Evolutionary conservation across 1,284 basidiomycete genomes (phyloP).

Genomic region (Moesziomyces sp.): DNA sequence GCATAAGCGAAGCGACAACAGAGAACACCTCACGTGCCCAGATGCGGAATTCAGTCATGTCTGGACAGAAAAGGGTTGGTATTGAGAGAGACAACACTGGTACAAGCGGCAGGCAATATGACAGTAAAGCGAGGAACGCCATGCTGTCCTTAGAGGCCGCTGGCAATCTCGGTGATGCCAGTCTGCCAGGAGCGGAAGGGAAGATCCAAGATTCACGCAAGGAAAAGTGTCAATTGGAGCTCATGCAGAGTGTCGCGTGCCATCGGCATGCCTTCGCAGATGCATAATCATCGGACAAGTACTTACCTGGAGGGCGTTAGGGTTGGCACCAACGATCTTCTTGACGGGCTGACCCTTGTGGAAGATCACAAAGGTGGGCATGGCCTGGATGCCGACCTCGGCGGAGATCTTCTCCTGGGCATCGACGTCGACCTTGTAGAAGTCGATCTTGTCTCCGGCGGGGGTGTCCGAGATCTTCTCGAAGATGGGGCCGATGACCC

Average conservation of each 20-base stretch:
- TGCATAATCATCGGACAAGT: not conserved
- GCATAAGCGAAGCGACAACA: no score
- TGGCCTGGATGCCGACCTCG: slow-evolving; percentile 80
- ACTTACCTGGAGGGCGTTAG: slow-evolving; percentile 71
- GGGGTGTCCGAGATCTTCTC: slow-evolving; percentile 74
- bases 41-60: no score
- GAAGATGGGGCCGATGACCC: slow-evolving; percentile 81
- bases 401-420: slow-evolving; percentile 70
- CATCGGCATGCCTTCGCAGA: no score
- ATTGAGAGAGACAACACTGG: slow-evolving; percentile 1
- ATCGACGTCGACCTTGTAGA: slow-evolving; percentile 78
- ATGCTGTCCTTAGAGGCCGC: slow-evolving; percentile 5
- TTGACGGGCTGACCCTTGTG: slow-evolving; percentile 76
- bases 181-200: slow-evolving; percentile 13
- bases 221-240: slow-evolving; percentile 3
- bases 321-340: slow-evolving; percentile 76
- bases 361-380: slow-evolving; percentile 83
- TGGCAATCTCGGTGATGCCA: slow-evolving; percentile 35
- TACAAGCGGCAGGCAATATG: slow-evolving; percentile 1
- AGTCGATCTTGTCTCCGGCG: slow-evolving; percentile 71
- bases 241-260: no score
- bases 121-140: not conserved
- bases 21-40: no score
- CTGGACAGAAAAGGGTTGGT: no score
- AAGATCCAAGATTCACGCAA: not conserved